phyloP scores from a whole-genome alignment of 148 eudicot genomes.

The Chenopodium album region DNA sequence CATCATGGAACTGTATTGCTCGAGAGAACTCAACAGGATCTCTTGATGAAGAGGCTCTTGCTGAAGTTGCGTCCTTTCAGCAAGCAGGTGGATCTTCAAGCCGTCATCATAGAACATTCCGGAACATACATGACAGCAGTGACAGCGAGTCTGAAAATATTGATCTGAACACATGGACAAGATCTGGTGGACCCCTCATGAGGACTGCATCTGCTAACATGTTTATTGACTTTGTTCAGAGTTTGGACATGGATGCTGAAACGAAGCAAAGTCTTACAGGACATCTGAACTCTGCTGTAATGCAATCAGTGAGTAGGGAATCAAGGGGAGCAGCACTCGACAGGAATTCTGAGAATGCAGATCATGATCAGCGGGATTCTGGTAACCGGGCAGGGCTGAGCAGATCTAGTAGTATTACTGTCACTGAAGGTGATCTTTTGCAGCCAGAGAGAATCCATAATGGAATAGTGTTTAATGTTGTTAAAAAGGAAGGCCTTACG shows the following conservation, averaged over 20 bases:
- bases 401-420: conserved; percentile 58
- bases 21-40: conserved; percentile 95
- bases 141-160: conserved; percentile 77
- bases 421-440: conserved; percentile 71
- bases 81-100: conserved; percentile 31
- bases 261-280: conserved; percentile 31
- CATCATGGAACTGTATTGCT: conserved; percentile 92
- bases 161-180: conserved; percentile 75
- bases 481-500: conserved; percentile 60
- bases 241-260: conserved; percentile 51
- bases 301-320: conserved; percentile 39
- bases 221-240: conserved; percentile 71
- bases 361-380: conserved; percentile 44
- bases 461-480: conserved; percentile 78
- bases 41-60: conserved; percentile 63
- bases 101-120: conserved; percentile 39
- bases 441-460: conserved; percentile 70
- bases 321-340: conserved; percentile 53
- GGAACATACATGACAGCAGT: conserved; percentile 56
- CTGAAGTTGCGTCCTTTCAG: conserved; percentile 58
- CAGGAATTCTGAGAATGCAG: conserved; percentile 46
- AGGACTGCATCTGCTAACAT: conserved; percentile 77
- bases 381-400: conserved; percentile 26
- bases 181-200: conserved; percentile 95
- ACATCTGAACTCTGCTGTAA: conserved; percentile 34